Base-by-base conservation (phyloP, 2,329 filamentous ascomycete species). In the Aspergillus pseudoviridinutans region DNA sequence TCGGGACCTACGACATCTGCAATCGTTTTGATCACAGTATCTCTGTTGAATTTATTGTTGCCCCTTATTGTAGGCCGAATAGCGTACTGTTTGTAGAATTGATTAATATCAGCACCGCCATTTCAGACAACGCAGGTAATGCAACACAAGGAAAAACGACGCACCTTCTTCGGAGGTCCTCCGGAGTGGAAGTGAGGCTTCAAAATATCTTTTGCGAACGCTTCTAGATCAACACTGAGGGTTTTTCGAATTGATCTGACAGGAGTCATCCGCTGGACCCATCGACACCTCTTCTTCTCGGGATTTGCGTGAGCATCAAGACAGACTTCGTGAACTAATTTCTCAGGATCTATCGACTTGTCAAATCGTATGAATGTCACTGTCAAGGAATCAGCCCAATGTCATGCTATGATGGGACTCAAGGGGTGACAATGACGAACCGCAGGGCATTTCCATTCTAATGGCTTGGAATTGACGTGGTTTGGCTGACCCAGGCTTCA, bases 51-150 rank as follows among this genome's bases (percentile, higher is more conserved):
- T 53, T 80, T 78, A 55, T 79, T 80, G 67, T 87, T 84, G 63
- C 85, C 84, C 50, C 85, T 80, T 51, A 87, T 79, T 2, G 80
- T 83, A 32, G 85, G 81, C 12, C 85, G 80, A 61, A 88, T 87
- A 5, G 85, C 85, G 64, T 85, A 88, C 82, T 87, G 42, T n/a
- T 22, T 22, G 46, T 49, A 25, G 24, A 51, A 35, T 46, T 54
- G 24, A 8, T 49, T 49, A 17, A 28, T 57, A 41, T 38, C 32
- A 55, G 38, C 42, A 22, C 17, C 49, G 32, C 53, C 32, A 17
- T 27, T 20, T 20, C 17, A 22, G 22, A 17, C 17, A 14, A 24
- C 5, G 22, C 22, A 28, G 7, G 32, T 7, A 17, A 17, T 17
- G 32, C 25, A 9, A 17, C 44, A 53, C n/a, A 20, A 17, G 32